phyloP scores from a whole-genome alignment of 352 stramenopile species.

The Albugo laibachii region DNA sequence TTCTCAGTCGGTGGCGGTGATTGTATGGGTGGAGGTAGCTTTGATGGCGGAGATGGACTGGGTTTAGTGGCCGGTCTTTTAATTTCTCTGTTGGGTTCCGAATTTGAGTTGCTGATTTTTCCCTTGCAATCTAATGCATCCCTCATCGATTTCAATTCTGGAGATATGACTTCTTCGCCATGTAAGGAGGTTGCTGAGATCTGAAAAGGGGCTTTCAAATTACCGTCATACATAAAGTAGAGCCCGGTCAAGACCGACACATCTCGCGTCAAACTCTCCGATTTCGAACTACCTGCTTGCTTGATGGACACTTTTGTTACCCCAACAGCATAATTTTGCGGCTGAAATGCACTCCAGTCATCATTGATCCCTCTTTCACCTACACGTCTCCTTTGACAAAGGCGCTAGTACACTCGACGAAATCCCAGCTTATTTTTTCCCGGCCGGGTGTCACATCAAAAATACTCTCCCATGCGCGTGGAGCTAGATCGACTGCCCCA shows the following conservation, averaged over 20 bases:
- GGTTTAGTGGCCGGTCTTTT: no score
- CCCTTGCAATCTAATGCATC: no score
- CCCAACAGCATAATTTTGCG: slow-evolving; percentile 5
- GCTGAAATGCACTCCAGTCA: slow-evolving; percentile 4
- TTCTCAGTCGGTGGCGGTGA: no score
- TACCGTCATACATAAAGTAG: not conserved
- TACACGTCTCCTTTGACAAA: slow-evolving; percentile 3
- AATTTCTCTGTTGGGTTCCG: no score
- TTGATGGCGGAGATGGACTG: no score
- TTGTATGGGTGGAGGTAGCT: no score
- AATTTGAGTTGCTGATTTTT: no score
- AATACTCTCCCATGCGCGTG: slow-evolving; percentile 1
- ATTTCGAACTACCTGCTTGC: not conserved
- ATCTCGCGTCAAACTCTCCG: not conserved
- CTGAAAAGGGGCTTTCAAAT: no score
- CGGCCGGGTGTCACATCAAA: not conserved
- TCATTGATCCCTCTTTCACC: slow-evolving; percentile 2
- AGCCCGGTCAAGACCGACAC: not conserved
- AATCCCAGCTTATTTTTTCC: slow-evolving; percentile 3
- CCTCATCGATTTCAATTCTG: no score
- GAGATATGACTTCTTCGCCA: no score
- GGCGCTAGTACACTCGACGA: slow-evolving; percentile 3
- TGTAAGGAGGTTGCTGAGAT: no score
- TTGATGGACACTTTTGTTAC: slow-evolving; percentile 4
- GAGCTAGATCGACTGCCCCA: slow-evolving; percentile 3